phyloP scores from a whole-genome alignment of 2,329 filamentous ascomycete genomes.

The Fusarium algeriense region DNA sequence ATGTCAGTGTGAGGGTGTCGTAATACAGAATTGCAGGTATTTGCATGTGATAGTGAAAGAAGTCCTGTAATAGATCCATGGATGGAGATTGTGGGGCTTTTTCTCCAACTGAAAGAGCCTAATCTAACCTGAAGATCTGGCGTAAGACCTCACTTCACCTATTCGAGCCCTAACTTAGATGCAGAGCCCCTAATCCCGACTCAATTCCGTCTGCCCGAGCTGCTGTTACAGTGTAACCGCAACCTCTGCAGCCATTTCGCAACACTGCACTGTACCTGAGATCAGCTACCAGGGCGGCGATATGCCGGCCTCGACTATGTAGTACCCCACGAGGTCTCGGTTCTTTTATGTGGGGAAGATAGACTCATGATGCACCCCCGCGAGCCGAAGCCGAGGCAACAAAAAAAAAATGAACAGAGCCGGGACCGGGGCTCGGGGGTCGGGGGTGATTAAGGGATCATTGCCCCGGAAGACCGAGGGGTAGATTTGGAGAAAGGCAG shows the following conservation, averaged over 20 bases:
- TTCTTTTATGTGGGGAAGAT: constrained; percentile 32
- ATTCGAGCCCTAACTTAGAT: neutral
- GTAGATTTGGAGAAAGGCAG: constrained; percentile 22
- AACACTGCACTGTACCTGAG: neutral
- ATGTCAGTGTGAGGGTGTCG: neutral
- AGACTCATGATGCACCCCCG: constrained; percentile 34
- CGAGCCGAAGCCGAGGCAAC: constrained; percentile 49
- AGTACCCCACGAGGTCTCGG: constrained; percentile 25
- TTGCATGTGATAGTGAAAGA: constrained; percentile 43
- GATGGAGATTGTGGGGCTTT: constrained; percentile 35
- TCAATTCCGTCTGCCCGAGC: constrained; percentile 39
- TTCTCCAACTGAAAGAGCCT: constrained; percentile 22
- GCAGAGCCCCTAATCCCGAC: constrained; percentile 16
- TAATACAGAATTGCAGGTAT: neutral
- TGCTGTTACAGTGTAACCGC: constrained; percentile 3
- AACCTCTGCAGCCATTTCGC: constrained; percentile 4
- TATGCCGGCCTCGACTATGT: neutral
- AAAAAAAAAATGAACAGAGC: constrained; percentile 6
- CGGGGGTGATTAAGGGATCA: constrained; percentile 34
- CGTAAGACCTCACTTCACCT: constrained; percentile 18
- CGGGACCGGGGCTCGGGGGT: constrained; percentile 44
- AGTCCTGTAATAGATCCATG: neutral
- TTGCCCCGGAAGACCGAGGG: constrained; percentile 38
- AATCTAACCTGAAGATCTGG: constrained; percentile 17
- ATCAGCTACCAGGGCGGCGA: neutral